Conservation (phyloP, 2,329 filamentous ascomycete genomes). For the Aspergillus sp. region DNA sequence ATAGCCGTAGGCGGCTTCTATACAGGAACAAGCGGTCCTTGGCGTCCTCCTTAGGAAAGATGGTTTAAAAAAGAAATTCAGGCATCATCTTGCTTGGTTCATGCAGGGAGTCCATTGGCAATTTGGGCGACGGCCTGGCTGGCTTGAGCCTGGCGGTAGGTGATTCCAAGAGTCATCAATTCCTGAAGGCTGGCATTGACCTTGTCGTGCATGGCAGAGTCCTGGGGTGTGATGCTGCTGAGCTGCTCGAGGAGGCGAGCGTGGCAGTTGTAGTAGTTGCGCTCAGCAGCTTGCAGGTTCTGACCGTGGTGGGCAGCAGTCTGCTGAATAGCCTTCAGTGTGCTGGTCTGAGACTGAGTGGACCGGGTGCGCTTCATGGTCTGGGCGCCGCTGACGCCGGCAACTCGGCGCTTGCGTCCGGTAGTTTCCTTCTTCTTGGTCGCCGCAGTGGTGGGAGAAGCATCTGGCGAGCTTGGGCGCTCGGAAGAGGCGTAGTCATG, state of each 20-base stretch:
- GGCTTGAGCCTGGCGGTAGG: conserved; percentile 48
- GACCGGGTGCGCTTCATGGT: conserved; percentile 50
- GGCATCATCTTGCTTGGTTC: conserved; percentile 23
- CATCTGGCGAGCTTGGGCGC: conserved; percentile 48
- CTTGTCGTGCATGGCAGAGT: conserved; percentile 48
- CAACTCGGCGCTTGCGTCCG: conserved; percentile 46
- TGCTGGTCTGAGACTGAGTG: conserved; percentile 41
- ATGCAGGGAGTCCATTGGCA: conserved; percentile 39
- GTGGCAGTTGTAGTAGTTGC: conserved; percentile 48
- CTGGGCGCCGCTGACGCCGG: conserved; percentile 40
- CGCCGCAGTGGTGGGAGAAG: conserved; percentile 36
- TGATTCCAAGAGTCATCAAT: conserved; percentile 47
- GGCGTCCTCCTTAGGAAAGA: neutral
- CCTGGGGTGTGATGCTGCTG: conserved; percentile 44
- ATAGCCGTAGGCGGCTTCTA: conserved; percentile 1
- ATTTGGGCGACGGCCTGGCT: conserved; percentile 44
- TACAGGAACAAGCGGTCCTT: conserved; percentile 3
- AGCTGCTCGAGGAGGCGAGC: conserved; percentile 45
- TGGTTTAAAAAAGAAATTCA: neutral
- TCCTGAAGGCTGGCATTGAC: conserved; percentile 51
- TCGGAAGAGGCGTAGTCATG: conserved; percentile 64
- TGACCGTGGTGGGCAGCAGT: conserved; percentile 41
- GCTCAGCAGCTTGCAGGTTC: conserved; percentile 47
- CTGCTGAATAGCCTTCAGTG: conserved; percentile 39
- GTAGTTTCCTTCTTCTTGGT: conserved; percentile 47